Evolutionary conservation across 139 green algal species (phyloP), one percentile per base, ranked within the genome.

Genomic region (Tetradesmus obliquus): DNA sequence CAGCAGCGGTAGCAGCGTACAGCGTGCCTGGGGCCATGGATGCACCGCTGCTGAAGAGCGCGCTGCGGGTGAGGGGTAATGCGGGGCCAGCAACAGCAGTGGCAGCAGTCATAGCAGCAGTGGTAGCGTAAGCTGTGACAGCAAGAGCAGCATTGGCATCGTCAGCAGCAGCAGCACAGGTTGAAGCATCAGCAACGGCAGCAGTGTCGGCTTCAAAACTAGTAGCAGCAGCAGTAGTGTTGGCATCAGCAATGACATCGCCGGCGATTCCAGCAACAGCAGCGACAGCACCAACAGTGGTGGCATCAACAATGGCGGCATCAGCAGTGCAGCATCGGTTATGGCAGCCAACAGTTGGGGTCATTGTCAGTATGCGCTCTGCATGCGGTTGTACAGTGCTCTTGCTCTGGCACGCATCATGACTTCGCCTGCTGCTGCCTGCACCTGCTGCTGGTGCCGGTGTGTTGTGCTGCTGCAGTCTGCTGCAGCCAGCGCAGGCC

Each of bases 401-500:
- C 32, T 45, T 45, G 32, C 32, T 45, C 32, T 45, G 32, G 32
- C 32, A 45, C 32, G 32, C 32, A 45, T 45, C 32, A 45, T 45
- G 32, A 45, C 32, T 45, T 45, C 32, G 32, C 32, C 32, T 24
- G 74, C 74, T 51, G 19, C 5, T 51, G 72, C 19, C 45, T 80
- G 72, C 72, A 51, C 19, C 4, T 80, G 2, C 72, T 80, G 72
- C 20, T 82, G 74, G 22, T 53, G 74, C 74, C n/a, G 74, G 7
- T 6, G 74, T 79, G 82, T 72, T 51, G 17, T 88, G 22, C 24
- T 60, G 3, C n/a, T 84, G 71, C 86, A 90, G 86, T 71, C 51
- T 55, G 71, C 10, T 20, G 54, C 86, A 71, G 86, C 94, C 79
- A 97, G 97, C 93, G 88, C 93, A 2, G 94, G 95, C 15, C 95